Percentiles rank a stretch among this genome's conserved stretches.
Evolutionary conservation across 768 basidiomycete genomes (phyloP).

Genomic region (Lactarius sanguifluus): DNA sequence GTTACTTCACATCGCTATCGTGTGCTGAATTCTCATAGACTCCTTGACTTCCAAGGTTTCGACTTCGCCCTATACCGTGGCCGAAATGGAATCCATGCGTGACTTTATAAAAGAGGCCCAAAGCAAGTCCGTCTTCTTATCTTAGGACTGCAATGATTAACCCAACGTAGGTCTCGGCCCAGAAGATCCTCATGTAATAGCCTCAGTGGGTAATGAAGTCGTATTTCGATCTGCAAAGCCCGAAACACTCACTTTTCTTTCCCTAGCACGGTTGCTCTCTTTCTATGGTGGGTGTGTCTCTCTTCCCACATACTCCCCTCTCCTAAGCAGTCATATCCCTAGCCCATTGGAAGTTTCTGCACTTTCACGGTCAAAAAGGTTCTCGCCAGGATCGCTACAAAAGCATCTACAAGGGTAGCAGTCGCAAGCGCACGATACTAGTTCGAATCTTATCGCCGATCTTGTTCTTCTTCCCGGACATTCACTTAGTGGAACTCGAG

Average conservation of each 20-base stretch:
- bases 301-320: not conserved
- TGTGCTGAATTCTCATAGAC: constrained; percentile 4
- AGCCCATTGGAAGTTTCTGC: constrained; percentile 16
- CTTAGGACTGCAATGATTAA: not conserved
- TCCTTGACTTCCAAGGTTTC: constrained; percentile 17
- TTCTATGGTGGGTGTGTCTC: constrained; percentile 14
- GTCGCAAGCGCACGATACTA: constrained; percentile 8
- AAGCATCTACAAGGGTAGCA: constrained; percentile 1
- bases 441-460: constrained; percentile 4
- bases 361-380: constrained; percentile 20
- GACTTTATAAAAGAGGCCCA: constrained; percentile 10
- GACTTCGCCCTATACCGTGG: constrained; percentile 15
- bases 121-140: not conserved
- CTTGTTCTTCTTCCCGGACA: constrained; percentile 20
- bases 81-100: constrained; percentile 15
- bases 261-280: constrained; percentile 13
- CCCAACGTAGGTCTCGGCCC: not conserved
- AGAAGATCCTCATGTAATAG: constrained; percentile 8
- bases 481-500: constrained; percentile 18
- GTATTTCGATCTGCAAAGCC: not conserved
- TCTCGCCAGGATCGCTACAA: constrained; percentile 17
- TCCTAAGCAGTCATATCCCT: not conserved
- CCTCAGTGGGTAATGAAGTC: constrained; percentile 13
- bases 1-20: not conserved
- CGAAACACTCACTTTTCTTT: not conserved